Conservation (phyloP, 139 green algal species). For the Zygnema circumcarinatum region DNA sequence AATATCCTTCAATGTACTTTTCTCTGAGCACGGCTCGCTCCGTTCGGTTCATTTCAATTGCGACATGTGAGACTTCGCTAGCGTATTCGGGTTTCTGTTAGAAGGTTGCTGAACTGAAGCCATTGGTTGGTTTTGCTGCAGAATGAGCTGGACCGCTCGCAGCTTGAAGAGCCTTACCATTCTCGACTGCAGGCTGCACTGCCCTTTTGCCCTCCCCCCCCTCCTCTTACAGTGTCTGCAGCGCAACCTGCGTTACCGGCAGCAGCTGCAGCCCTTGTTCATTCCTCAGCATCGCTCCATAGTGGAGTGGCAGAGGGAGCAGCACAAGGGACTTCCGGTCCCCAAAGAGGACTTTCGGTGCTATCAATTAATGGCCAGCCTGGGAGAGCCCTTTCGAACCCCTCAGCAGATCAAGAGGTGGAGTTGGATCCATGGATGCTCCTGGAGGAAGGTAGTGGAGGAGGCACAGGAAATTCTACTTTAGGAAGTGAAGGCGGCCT, state of each 20-base stretch:
- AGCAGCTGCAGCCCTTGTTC: slow-evolving; percentile 4
- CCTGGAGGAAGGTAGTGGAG: slow-evolving; percentile 26
- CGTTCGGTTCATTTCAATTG: no score
- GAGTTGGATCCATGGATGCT: slow-evolving; percentile 43
- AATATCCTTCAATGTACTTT: background rate
- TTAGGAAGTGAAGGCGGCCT: background rate
- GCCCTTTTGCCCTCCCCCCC: slow-evolving; percentile 24
- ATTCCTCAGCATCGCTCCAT: background rate
- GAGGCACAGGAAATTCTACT: background rate
- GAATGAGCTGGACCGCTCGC: slow-evolving; percentile 10
- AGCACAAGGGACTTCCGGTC: background rate
- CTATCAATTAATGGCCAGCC: background rate
- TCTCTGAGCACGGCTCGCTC: background rate
- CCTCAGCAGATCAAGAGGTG: slow-evolving; percentile 4
- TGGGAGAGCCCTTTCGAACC: background rate
- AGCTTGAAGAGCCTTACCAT: background rate
- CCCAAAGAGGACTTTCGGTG: background rate
- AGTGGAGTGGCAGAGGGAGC: background rate
- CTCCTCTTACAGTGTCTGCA: slow-evolving; percentile 9
- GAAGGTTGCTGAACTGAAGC: background rate
- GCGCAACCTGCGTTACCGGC: slow-evolving; percentile 1
- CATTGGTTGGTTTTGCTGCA: no score
- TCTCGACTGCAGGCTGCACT: slow-evolving; percentile 32
- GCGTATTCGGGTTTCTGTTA: background rate
- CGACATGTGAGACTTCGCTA: no score